Conservation (phyloP, 208 protist species). For the Crithidia fasciculata region DNA sequence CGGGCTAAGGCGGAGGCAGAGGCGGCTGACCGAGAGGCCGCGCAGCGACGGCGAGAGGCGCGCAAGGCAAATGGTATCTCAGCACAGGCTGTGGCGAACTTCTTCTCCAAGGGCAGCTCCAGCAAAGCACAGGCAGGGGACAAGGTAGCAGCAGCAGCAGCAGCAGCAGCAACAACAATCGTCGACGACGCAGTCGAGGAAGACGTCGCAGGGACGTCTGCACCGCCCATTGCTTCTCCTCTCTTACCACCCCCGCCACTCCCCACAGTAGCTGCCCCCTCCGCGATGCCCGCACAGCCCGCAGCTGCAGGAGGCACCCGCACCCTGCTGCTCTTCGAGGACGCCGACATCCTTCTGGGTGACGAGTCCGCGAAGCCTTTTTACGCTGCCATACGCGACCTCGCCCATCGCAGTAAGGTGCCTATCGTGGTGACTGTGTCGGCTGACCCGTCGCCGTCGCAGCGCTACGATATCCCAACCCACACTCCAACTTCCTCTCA, state of each 20-base stretch:
- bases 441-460: constrained; percentile 26
- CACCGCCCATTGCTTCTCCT: neutral
- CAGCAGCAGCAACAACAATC: constrained; percentile 4
- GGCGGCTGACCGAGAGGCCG: constrained; percentile 28
- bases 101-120: constrained; percentile 48
- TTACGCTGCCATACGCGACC: constrained; percentile 78
- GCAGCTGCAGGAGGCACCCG: constrained; percentile 9
- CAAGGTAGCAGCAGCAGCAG: constrained; percentile 1
- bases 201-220: neutral
- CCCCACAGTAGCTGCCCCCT: neutral
- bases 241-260: neutral
- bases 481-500: constrained; percentile 2
- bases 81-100: constrained; percentile 60
- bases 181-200: constrained; percentile 5
- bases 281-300: constrained; percentile 1
- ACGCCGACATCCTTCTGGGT: constrained; percentile 80
- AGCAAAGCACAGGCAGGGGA: constrained; percentile 1
- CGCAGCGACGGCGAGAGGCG: constrained; percentile 25
- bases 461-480: constrained; percentile 25
- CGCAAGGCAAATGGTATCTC: constrained; percentile 74
- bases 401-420: constrained; percentile 78
- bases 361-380: constrained; percentile 72
- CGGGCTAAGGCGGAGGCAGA: constrained; percentile 25
- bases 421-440: constrained; percentile 83
- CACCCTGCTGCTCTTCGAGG: constrained; percentile 85